Evolutionary conservation across 306 rosid genomes (phyloP).

Genomic region (Vigna reflexopilosa): DNA sequence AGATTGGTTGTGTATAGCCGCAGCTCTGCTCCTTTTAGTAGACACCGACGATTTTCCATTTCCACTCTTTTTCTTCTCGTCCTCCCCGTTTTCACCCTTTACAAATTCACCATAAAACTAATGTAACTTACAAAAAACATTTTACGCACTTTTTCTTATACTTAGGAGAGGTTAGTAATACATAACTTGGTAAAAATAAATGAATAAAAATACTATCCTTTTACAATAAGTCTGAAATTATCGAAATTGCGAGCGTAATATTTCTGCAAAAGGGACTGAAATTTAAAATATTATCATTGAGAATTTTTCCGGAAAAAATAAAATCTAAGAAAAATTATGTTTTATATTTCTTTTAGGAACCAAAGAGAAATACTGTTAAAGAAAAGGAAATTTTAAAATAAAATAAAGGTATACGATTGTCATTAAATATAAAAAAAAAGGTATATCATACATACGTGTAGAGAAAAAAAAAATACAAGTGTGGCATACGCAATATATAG

Average conservation of each 20-base stretch:
- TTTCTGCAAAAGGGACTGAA: background rate
- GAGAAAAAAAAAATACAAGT: background rate
- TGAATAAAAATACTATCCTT: background rate
- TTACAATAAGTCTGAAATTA: background rate
- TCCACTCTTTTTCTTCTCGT: conserved; percentile 53
- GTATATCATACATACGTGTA: background rate
- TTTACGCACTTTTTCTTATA: no score
- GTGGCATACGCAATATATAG: background rate
- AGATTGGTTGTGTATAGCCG: conserved; percentile 93
- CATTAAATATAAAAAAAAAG: background rate
- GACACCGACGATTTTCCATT: conserved; percentile 65
- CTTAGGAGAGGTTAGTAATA: no score
- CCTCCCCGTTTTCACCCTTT: conserved; percentile 61
- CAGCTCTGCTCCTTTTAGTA: conserved; percentile 84
- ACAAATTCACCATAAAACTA: background rate
- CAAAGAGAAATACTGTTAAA: background rate
- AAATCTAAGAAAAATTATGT: background rate
- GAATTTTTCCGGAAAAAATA: background rate
- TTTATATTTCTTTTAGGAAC: background rate
- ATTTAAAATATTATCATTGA: background rate
- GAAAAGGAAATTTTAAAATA: background rate
- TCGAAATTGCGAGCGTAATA: background rate
- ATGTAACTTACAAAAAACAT: no score
- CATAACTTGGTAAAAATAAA: background rate
- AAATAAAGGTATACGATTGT: background rate